Evolutionary conservation across 495 filamentous ascomycete genomes (phyloP).

Genomic region (Pyrenula massariospora): DNA sequence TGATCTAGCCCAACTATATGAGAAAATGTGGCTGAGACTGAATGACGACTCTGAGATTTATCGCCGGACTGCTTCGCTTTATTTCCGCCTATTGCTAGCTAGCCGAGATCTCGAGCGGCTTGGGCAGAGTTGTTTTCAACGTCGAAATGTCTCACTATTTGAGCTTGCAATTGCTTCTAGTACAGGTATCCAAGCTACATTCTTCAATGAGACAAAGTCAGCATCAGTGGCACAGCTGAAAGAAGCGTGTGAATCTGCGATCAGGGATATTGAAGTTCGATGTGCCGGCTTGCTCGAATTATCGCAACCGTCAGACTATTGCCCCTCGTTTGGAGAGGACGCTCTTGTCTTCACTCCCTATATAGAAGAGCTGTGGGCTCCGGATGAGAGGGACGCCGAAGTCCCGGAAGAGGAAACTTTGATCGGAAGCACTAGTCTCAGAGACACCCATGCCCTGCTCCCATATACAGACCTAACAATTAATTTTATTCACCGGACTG

Average conservation of each 20-base stretch:
- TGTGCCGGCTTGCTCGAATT: too few species aligned
- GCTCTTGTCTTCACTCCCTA: too few species aligned
- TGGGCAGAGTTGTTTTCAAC: background rate
- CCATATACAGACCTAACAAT: background rate
- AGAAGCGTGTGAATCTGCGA: background rate
- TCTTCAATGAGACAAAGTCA: background rate
- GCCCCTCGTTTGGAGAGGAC: too few species aligned
- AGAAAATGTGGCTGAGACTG: background rate
- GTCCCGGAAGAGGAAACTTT: background rate
- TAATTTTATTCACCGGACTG: background rate
- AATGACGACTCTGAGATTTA: background rate
- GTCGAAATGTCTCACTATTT: background rate
- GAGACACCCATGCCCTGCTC: background rate
- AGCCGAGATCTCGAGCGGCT: background rate
- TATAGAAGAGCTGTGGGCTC: too few species aligned
- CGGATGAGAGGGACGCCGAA: background rate
- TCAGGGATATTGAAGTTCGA: too few species aligned
- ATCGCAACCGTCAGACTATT: too few species aligned
- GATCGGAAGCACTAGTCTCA: background rate
- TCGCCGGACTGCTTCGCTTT: background rate
- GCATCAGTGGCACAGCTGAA: background rate
- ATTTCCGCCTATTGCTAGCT: background rate
- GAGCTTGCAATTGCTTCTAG: background rate
- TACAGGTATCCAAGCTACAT: background rate
- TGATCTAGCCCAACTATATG: slow-evolving; percentile 6